A percentile compares a stretch with the other conserved stretches of the same genome.
Evolutionary conservation across 2,329 filamentous ascomycete genomes (phyloP).

Genomic region (Byssothecium circinans): DNA sequence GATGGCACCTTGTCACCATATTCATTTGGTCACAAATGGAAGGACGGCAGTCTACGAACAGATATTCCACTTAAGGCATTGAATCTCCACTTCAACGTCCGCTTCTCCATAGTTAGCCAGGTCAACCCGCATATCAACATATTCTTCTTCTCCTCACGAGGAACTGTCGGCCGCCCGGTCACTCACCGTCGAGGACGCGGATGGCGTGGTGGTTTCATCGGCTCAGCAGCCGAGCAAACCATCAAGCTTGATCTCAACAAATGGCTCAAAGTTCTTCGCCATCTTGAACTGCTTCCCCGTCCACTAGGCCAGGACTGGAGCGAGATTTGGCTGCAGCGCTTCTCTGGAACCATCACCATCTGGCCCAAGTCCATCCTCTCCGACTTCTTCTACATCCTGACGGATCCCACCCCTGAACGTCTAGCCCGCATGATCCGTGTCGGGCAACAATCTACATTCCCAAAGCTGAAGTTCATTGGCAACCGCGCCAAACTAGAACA

Average conservation of each 20-base stretch:
- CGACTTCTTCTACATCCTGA: conserved; percentile 85
- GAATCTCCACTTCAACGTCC: conserved; percentile 97
- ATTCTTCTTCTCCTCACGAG: conserved; percentile 96
- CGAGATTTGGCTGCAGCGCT: conserved; percentile 93
- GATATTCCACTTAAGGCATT: conserved; percentile 94
- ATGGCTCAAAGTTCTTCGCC: conserved; percentile 92
- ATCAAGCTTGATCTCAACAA: conserved; percentile 96
- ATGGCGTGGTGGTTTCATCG: conserved; percentile 94
- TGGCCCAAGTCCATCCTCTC: conserved; percentile 81
- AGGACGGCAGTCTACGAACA: conserved; percentile 90
- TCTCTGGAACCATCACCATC: conserved; percentile 92
- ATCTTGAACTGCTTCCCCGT: conserved; percentile 87
- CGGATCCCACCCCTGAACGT: conserved; percentile 74
- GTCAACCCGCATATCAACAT: conserved; percentile 98
- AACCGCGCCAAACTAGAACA: conserved; percentile 86
- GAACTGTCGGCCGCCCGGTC: conserved; percentile 87
- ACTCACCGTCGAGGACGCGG: conserved; percentile 91
- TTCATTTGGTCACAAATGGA: conserved; percentile 99
- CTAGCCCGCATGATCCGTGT: conserved; percentile 87
- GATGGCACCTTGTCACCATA: conserved; percentile 82
- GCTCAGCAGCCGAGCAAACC: conserved; percentile 89
- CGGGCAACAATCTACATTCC: conserved; percentile 85
- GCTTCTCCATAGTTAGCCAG: conserved; percentile 85
- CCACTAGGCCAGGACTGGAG: conserved; percentile 95
- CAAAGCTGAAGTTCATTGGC: conserved; percentile 85